These are phyloP conservation scores for Rhazya stricta DNA, from an alignment of 257 asterid genomes.

Conservation along the genomic window DNA sequence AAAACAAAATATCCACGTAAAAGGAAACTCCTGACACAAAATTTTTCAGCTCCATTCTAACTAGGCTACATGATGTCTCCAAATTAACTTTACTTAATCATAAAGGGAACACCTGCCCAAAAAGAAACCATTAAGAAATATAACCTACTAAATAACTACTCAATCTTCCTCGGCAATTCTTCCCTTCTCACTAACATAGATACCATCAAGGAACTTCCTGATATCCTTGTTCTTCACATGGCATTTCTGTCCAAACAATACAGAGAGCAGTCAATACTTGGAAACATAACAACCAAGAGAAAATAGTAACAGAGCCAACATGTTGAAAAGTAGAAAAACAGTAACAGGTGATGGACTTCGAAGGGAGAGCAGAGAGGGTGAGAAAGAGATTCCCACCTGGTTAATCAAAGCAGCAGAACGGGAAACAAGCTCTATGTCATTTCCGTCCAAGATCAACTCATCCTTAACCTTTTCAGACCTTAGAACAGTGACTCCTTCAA, in stretches of 20 bases:
- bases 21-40: conserved; percentile 1
- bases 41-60: not conserved
- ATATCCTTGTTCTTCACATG: conserved; percentile 87
- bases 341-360: too few relatives aligned
- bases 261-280: not conserved
- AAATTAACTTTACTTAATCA: conserved; percentile 13
- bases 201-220: conserved; percentile 78
- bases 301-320: too few relatives aligned
- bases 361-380: too few relatives aligned
- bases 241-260: conserved; percentile 48
- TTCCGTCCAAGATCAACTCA: conserved; percentile 69
- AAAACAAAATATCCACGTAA: not conserved
- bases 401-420: conserved; percentile 72
- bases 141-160: conserved; percentile 12
- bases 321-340: too few relatives aligned
- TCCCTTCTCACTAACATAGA: conserved; percentile 84
- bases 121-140: conserved; percentile 10
- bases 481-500: conserved; percentile 64
- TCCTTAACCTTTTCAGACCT: conserved; percentile 88
- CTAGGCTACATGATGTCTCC: not conserved
- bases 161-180: conserved; percentile 55
- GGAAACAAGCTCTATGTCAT: conserved; percentile 79
- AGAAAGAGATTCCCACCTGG: conserved; percentile 33
- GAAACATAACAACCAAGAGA: not conserved
- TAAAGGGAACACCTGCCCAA: conserved; percentile 10